phyloP scores from a whole-genome alignment of 371 early-diverging fungal genomes.

The Globomyces sp. region DNA sequence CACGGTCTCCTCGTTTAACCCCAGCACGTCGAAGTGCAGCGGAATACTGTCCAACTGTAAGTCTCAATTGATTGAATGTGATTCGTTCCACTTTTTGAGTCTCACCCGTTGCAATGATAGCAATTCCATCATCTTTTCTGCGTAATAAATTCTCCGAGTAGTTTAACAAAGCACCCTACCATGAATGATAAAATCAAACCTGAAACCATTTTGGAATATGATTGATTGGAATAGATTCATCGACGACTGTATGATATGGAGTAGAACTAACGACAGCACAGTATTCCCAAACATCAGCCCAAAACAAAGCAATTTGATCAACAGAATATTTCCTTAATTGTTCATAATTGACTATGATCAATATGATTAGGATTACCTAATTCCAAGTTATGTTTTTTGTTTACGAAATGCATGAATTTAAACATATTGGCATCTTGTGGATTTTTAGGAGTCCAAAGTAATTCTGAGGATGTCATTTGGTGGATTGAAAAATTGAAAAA shows the following conservation, averaged over 20 bases:
- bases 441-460: slow-evolving; percentile 2
- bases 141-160: slow-evolving; percentile 85
- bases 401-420: slow-evolving; percentile 45
- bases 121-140: slow-evolving; percentile 56
- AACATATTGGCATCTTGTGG: background rate
- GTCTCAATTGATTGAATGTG: slow-evolving; percentile 76
- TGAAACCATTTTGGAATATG: slow-evolving; percentile 88
- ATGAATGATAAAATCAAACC: slow-evolving; percentile 19
- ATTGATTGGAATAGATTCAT: slow-evolving; percentile 70
- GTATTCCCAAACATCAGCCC: slow-evolving; percentile 87
- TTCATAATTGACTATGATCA: slow-evolving; percentile 26
- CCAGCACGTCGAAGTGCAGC: slow-evolving; percentile 72
- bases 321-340: slow-evolving; percentile 86
- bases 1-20: slow-evolving; percentile 81
- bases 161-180: slow-evolving; percentile 72
- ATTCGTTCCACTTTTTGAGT: slow-evolving; percentile 33
- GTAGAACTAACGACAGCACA: slow-evolving; percentile 63
- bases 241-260: slow-evolving; percentile 56
- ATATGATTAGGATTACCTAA: slow-evolving; percentile 42
- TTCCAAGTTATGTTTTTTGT: slow-evolving; percentile 54
- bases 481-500: no score
- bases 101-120: slow-evolving; percentile 72
- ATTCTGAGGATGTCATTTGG: no score
- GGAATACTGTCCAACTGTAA: slow-evolving; percentile 69
- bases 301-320: slow-evolving; percentile 69